Percentiles rank a stretch among this genome's conserved stretches.
Evolutionary conservation across 2,329 filamentous ascomycete species (phyloP).

Genomic region (Colletotrichum phormii): DNA sequence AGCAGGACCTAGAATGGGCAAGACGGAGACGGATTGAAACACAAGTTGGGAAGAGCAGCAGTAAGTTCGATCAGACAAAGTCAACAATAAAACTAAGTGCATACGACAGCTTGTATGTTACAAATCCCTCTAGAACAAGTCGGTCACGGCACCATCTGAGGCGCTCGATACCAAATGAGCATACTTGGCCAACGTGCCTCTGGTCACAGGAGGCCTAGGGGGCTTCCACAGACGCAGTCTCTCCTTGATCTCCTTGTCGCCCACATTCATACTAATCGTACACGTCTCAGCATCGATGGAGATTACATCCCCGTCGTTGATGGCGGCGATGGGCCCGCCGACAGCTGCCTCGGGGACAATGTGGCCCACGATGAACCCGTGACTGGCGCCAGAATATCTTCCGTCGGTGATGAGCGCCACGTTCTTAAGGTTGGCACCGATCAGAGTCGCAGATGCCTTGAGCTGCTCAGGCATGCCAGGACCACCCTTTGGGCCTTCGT

Average conservation of each 20-base stretch:
- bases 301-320: conserved; percentile 82
- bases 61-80: too few relatives aligned
- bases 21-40: too few relatives aligned
- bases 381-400: conserved; percentile 86
- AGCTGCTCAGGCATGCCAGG: conserved; percentile 98
- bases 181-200: conserved; percentile 92
- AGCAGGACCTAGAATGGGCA: neutral
- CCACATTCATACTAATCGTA: conserved; percentile 72
- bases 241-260: conserved; percentile 77
- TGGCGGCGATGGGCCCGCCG: conserved; percentile 88
- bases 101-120: neutral
- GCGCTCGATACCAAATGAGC: conserved; percentile 51
- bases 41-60: too few relatives aligned
- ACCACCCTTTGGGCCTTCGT: conserved; percentile 93
- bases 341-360: conserved; percentile 91
- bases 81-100: neutral
- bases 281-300: conserved; percentile 89
- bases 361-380: conserved; percentile 95
- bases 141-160: neutral
- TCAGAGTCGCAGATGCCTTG: conserved; percentile 87
- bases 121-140: neutral
- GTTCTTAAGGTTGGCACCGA: conserved; percentile 89
- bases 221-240: conserved; percentile 76
- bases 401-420: conserved; percentile 94
- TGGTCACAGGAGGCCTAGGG: conserved; percentile 78